These are phyloP conservation scores for Diaporthe ampelina DNA, from an alignment of 2,329 filamentous ascomycete species.

Conservation along the genomic window DNA sequence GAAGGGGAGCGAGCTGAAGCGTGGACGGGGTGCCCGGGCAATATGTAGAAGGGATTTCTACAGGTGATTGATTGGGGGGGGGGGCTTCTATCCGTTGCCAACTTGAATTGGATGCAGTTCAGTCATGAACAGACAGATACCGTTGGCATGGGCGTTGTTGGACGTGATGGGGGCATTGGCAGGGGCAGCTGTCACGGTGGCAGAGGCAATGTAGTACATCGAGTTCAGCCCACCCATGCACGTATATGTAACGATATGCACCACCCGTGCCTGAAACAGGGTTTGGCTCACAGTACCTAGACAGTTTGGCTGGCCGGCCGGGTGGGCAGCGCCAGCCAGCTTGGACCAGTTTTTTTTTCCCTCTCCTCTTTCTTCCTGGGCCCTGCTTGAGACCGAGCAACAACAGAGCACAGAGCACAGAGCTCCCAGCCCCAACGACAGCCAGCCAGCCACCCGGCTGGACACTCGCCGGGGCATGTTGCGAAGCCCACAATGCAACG, in stretches of 20 bases:
- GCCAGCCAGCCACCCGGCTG: no score
- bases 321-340: conserved; percentile 1
- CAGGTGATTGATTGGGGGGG: not conserved
- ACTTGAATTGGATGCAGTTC: not conserved
- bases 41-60: not conserved
- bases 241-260: conserved; percentile 2
- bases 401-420: not conserved
- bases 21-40: not conserved
- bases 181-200: conserved; percentile 1
- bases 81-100: not conserved
- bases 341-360: not conserved
- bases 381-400: not conserved
- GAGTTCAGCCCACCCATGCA: not conserved
- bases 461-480: no score
- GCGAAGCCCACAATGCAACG: no score
- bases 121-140: not conserved
- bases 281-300: not conserved
- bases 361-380: not conserved
- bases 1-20: not conserved
- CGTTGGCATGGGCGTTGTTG: not conserved
- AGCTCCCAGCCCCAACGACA: not conserved
- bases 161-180: not conserved
- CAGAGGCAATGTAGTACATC: not conserved
- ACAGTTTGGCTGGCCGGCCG: not conserved
- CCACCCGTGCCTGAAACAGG: conserved; percentile 24